Conservation (phyloP, 129 eudicot genomes). For the Chrysanthemum lavandulifolium region DNA sequence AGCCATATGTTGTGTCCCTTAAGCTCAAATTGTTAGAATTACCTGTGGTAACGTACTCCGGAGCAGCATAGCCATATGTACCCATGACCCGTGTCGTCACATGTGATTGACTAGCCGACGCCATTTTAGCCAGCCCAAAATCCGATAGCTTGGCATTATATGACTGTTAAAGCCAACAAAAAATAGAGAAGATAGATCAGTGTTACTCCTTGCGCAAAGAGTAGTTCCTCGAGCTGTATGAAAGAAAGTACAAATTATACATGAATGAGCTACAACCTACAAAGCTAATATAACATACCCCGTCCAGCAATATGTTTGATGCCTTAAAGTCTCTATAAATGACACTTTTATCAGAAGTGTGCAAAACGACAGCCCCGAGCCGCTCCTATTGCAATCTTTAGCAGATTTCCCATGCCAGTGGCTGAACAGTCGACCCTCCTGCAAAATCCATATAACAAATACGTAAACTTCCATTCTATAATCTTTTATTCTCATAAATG, state of each 20-base stretch:
- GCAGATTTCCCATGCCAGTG: slow-evolving; percentile 85
- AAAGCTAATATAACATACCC: slow-evolving; percentile 39
- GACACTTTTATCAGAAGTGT: slow-evolving; percentile 61
- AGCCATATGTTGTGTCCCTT: not conserved
- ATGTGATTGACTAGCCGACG: slow-evolving; percentile 71
- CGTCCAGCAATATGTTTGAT: slow-evolving; percentile 80
- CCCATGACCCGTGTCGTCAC: slow-evolving; percentile 87
- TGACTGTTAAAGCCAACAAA: slow-evolving; percentile 38
- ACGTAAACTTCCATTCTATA: slow-evolving; percentile 11
- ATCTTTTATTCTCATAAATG: not conserved
- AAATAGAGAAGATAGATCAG: slow-evolving; percentile 6
- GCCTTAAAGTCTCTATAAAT: slow-evolving; percentile 91
- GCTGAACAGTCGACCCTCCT: slow-evolving; percentile 87
- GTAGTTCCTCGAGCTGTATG: not conserved
- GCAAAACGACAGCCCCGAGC: slow-evolving; percentile 86
- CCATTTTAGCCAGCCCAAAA: slow-evolving; percentile 80
- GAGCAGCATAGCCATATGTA: slow-evolving; percentile 91
- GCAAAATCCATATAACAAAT: slow-evolving; percentile 14
- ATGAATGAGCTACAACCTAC: slow-evolving; percentile 5
- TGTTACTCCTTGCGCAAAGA: not conserved
- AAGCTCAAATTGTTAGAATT: slow-evolving; percentile 15
- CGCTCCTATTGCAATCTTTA: slow-evolving; percentile 79
- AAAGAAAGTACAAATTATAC: not conserved
- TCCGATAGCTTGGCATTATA: slow-evolving; percentile 80
- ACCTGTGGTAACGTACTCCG: slow-evolving; percentile 89